phyloP scores from a whole-genome alignment of 139 green algal species.

The Closterium sp. region DNA sequence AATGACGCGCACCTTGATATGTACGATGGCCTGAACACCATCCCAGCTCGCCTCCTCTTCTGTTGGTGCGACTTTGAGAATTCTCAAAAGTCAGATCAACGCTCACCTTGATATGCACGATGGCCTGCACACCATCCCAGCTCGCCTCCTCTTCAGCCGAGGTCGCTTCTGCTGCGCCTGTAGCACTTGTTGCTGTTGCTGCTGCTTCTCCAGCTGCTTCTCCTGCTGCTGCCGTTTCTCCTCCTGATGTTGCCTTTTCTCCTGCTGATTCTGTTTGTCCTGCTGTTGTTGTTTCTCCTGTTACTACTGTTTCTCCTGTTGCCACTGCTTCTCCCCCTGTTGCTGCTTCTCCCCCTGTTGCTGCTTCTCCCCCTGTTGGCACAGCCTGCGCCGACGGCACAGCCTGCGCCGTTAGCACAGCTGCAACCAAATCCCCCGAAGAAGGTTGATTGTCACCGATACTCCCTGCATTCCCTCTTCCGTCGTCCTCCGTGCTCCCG shows the following conservation, averaged over 20 bases:
- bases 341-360: neutral
- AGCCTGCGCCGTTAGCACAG: neutral
- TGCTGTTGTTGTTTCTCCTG: neutral
- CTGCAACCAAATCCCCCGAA: neutral
- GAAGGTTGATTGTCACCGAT: too few relatives aligned
- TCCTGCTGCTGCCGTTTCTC: neutral
- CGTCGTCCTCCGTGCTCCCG: neutral
- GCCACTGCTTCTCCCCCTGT: neutral
- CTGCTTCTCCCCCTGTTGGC: too few relatives aligned
- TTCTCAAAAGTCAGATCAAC: too few relatives aligned
- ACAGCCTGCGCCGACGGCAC: neutral
- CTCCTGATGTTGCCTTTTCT: neutral
- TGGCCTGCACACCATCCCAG: neutral
- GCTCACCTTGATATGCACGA: neutral
- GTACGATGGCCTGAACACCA: too few relatives aligned
- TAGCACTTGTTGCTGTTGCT: neutral
- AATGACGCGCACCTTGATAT: neutral
- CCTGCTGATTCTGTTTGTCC: neutral
- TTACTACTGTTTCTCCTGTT: neutral
- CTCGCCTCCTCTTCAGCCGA: neutral
- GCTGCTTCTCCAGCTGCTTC: neutral
- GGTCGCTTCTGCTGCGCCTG: too few relatives aligned
- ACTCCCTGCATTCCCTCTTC: neutral
- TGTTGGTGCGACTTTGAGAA: too few relatives aligned
- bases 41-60: too few relatives aligned